Evolutionary conservation across 169 alveolate genomes (phyloP).

Genomic region (Cystoisospora suis): DNA sequence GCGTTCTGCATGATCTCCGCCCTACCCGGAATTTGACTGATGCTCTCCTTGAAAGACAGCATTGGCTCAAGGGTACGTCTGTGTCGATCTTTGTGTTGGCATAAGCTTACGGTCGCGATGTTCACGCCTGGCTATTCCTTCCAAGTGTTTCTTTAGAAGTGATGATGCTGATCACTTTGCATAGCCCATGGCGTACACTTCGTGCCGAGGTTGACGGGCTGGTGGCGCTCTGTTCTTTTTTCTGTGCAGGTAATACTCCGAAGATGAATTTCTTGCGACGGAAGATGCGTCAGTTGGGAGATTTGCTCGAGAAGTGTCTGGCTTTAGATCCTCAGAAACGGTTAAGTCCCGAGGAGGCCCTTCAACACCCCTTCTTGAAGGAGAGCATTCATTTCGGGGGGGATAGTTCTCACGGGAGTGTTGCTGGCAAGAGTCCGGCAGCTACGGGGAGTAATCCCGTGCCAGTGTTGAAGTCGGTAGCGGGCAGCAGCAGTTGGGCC

Average conservation of each 20-base stretch:
- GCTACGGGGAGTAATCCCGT: too few species aligned
- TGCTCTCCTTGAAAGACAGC: slow-evolving; percentile 77
- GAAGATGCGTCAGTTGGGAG: slow-evolving; percentile 87
- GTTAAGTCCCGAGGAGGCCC: slow-evolving; percentile 94
- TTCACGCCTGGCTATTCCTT: background rate
- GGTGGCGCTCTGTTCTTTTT: background rate
- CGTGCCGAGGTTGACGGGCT: background rate
- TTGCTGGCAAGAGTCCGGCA: too few species aligned
- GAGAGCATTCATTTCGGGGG: slow-evolving; percentile 70
- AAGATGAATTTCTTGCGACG: slow-evolving; percentile 75
- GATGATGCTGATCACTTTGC: background rate
- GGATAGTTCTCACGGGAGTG: too few species aligned
- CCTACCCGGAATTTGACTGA: slow-evolving; percentile 83
- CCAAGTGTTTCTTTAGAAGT: background rate
- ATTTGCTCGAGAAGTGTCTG: slow-evolving; percentile 93
- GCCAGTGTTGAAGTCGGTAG: too few species aligned
- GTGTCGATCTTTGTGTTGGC: background rate
- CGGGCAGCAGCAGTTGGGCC: too few species aligned
- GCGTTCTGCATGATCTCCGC: slow-evolving; percentile 80
- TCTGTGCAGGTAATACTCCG: slow-evolving; percentile 71
- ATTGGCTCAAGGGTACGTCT: slow-evolving; percentile 72
- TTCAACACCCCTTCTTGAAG: slow-evolving; percentile 91
- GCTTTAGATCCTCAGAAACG: slow-evolving; percentile 95
- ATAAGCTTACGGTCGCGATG: background rate
- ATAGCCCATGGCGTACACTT: background rate